A percentile compares a stretch with the other conserved stretches of the same genome.
phyloP scores from a whole-genome alignment of 148 eudicot genomes.

The Silene latifolia region DNA sequence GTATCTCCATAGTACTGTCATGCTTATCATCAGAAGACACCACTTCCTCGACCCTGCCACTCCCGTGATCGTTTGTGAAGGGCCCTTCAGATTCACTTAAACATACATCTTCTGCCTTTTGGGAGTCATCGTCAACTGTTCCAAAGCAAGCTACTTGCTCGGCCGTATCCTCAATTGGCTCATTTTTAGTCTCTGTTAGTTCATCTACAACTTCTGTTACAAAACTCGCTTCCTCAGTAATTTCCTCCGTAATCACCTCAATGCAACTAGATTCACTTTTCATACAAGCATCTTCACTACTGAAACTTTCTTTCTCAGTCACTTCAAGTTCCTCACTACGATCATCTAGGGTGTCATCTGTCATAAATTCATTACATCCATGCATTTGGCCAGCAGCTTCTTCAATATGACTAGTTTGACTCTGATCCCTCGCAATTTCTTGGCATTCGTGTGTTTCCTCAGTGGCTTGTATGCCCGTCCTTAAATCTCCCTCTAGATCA shows the following conservation, averaged over 20 bases:
- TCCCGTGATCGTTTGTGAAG: slow-evolving; percentile 21
- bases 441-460: slow-evolving; percentile 18
- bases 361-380: slow-evolving; percentile 24
- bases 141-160: slow-evolving; percentile 22
- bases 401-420: slow-evolving; percentile 18
- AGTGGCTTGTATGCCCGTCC: slow-evolving; percentile 10
- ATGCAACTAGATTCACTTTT: slow-evolving; percentile 18
- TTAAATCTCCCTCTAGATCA: slow-evolving; percentile 16
- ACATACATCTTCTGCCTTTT: slow-evolving; percentile 20
- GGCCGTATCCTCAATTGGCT: slow-evolving; percentile 15
- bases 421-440: slow-evolving; percentile 23
- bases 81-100: slow-evolving; percentile 31
- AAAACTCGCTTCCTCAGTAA: slow-evolving; percentile 8
- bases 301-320: slow-evolving; percentile 25
- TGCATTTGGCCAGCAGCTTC: slow-evolving; percentile 13
- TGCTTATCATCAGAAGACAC: slow-evolving; percentile 25
- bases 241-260: slow-evolving; percentile 4
- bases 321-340: slow-evolving; percentile 21
- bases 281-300: slow-evolving; percentile 23
- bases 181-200: background rate
- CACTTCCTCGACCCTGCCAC: slow-evolving; percentile 9
- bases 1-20: slow-evolving; percentile 26
- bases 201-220: slow-evolving; percentile 1
- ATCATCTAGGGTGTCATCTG: slow-evolving; percentile 10
- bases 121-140: slow-evolving; percentile 25